phyloP scores from a whole-genome alignment of 2,329 filamentous ascomycete genomes.

The Dothiorella sarmentorum region DNA sequence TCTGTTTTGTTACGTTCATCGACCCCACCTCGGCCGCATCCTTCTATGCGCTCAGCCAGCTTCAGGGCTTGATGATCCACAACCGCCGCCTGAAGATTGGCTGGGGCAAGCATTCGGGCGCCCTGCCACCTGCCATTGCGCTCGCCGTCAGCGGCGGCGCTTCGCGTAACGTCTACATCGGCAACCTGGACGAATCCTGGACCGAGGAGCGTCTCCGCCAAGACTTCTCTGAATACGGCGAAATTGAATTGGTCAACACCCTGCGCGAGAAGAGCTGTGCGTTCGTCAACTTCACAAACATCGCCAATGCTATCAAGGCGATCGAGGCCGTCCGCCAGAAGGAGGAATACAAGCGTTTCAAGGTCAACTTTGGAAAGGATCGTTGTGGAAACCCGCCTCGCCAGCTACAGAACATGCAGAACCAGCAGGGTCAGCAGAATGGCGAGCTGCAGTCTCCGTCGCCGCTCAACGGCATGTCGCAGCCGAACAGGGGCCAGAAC shows the following conservation, averaged over 20 bases:
- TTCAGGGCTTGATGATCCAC: constrained; percentile 98
- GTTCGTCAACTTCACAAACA: constrained; percentile 99
- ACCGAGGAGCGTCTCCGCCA: constrained; percentile 92
- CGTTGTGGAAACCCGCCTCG: constrained; percentile 94
- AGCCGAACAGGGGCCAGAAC: constrained; percentile 53
- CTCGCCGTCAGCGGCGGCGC: constrained; percentile 93
- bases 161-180: constrained; percentile 97
- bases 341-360: constrained; percentile 97
- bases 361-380: constrained; percentile 99
- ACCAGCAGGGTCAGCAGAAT: constrained; percentile 61
- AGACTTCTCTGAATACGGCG: constrained; percentile 95
- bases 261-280: constrained; percentile 98
- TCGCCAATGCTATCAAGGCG: constrained; percentile 98
- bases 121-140: constrained; percentile 90
- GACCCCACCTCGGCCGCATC: constrained; percentile 96
- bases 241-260: constrained; percentile 96
- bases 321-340: constrained; percentile 93
- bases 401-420: constrained; percentile 63
- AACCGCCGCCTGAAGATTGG: constrained; percentile 97
- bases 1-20: constrained; percentile 99
- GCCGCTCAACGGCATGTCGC: constrained; percentile 54
- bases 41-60: constrained; percentile 95
- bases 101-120: constrained; percentile 98
- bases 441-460: constrained; percentile 58
- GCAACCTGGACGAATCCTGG: constrained; percentile 96